Conservation (phyloP, 495 filamentous ascomycete species). For the Aspergillus bertholletiae region DNA sequence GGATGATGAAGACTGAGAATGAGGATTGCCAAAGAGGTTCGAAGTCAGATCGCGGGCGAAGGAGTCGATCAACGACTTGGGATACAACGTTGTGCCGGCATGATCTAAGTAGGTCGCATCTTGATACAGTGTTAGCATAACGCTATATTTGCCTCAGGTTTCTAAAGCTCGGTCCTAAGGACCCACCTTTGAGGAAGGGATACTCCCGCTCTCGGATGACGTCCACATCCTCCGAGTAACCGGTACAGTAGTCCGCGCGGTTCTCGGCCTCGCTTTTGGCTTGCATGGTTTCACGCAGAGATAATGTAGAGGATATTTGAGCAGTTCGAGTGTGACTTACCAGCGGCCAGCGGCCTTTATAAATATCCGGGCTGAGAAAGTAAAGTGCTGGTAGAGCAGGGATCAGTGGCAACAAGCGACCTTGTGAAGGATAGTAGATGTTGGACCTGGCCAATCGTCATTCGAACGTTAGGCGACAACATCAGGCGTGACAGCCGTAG, state of each 20-base stretch:
- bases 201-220: conserved; percentile 68
- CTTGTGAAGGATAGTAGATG: neutral
- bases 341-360: neutral
- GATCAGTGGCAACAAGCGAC: neutral
- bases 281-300: conserved; percentile 14
- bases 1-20: conserved; percentile 80
- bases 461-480: neutral
- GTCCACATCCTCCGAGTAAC: conserved; percentile 68
- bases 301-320: too few species aligned
- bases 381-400: neutral
- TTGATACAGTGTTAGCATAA: conserved; percentile 24
- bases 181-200: conserved; percentile 77
- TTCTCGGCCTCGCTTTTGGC: neutral
- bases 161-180: neutral
- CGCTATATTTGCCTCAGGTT: neutral
- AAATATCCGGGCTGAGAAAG: neutral
- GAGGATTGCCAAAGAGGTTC: conserved; percentile 86
- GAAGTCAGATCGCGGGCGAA: conserved; percentile 73
- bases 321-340: too few species aligned
- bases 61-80: conserved; percentile 75
- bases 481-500: neutral
- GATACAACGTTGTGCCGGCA: conserved; percentile 80
- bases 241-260: conserved; percentile 17
- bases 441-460: neutral
- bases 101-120: conserved; percentile 86